These are phyloP conservation scores for Sclerotinia nivalis DNA, from an alignment of 2,329 filamentous ascomycete genomes.

Conservation along the genomic window DNA sequence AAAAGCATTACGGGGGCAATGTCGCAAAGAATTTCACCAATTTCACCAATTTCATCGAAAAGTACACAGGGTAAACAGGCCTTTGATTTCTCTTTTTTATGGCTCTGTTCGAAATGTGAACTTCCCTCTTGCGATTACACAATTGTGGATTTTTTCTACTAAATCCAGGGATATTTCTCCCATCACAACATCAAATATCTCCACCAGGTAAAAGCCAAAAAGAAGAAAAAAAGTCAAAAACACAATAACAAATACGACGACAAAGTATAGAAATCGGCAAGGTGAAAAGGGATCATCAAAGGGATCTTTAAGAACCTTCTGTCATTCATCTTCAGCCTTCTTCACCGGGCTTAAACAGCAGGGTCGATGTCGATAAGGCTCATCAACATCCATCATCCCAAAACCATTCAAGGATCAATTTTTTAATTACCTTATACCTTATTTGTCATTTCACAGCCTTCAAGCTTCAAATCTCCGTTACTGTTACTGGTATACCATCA, in stretches of 20 bases:
- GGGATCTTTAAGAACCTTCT: conserved; percentile 24
- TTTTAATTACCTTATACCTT: no score
- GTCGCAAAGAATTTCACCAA: conserved; percentile 23
- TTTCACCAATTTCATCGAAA: neutral
- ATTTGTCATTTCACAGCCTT: neutral
- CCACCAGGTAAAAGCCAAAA: neutral
- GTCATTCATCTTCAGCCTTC: conserved; percentile 24
- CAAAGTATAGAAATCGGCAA: conserved; percentile 11
- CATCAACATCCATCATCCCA: neutral
- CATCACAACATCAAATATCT: neutral
- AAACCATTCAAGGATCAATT: neutral
- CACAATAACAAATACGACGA: neutral
- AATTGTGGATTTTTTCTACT: neutral
- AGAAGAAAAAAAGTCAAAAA: neutral
- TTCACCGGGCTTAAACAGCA: conserved; percentile 7
- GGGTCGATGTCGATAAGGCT: conserved; percentile 10
- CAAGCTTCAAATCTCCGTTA: conserved; percentile 4
- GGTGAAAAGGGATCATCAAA: conserved; percentile 26
- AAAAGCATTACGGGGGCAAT: conserved; percentile 29
- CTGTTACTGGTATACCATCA: neutral
- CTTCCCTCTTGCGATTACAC: neutral
- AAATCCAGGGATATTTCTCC: neutral
- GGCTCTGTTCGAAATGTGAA: neutral
- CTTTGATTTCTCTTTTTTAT: neutral
- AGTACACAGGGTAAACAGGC: neutral